A percentile compares a stretch with the other conserved stretches of the same genome.
These are phyloP conservation scores for Taxillus chinensis DNA, from an alignment of 164 flowering plant genomes.

Conservation along the genomic window DNA sequence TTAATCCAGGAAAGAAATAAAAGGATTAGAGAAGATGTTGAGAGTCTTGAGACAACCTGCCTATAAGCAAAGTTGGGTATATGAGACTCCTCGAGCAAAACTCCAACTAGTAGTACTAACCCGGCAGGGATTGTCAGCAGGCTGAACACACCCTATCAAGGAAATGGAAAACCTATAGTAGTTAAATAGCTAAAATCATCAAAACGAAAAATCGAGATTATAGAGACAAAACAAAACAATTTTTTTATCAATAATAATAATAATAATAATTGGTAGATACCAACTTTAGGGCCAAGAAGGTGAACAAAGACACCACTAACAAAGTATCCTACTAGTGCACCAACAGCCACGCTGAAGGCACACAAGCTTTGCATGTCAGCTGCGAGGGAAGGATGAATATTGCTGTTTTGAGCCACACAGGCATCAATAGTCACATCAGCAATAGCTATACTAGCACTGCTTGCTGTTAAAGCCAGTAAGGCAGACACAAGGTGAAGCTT, in stretches of 20 bases:
- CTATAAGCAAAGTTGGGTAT: conserved; percentile 42
- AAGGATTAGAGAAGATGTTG: neutral
- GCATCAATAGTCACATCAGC: conserved; percentile 98
- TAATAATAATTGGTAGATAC: conserved; percentile 6
- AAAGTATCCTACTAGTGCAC: conserved; percentile 69
- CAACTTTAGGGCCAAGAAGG: conserved; percentile 77
- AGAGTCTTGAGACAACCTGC: conserved; percentile 36
- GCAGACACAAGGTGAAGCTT: conserved; percentile 62
- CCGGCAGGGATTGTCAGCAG: conserved; percentile 60
- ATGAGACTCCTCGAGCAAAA: conserved; percentile 48
- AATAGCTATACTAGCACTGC: conserved; percentile 85
- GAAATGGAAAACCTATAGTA: neutral
- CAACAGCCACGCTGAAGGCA: conserved; percentile 63
- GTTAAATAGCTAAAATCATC: too few species aligned
- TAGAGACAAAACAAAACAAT: too few species aligned
- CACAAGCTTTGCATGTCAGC: conserved; percentile 95
- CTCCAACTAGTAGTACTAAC: conserved; percentile 56
- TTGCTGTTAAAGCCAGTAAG: conserved; percentile 54
- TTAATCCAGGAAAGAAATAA: too few species aligned
- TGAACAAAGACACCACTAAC: conserved; percentile 83
- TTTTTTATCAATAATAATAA: neutral
- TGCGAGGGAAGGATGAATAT: conserved; percentile 57
- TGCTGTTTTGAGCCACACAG: conserved; percentile 89
- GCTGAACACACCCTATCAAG: conserved; percentile 73
- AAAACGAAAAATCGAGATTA: too few species aligned